Evolutionary conservation across 2,329 filamentous ascomycete species (phyloP).

Genomic region (Aspergillus pseudoviridinutans): DNA sequence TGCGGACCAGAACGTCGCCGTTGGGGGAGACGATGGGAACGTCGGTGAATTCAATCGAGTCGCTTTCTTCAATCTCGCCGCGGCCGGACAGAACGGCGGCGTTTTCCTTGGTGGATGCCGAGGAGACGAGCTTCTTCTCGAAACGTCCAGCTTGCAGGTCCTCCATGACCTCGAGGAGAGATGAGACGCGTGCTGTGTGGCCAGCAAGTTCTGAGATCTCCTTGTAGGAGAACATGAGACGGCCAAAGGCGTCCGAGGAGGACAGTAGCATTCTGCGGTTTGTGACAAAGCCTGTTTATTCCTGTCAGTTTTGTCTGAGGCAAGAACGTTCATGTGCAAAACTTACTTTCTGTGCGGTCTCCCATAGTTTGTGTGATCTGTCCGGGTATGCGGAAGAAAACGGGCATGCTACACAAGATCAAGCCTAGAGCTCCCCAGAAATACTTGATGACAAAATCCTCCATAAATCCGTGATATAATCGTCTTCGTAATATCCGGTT

Average conservation of each 20-base stretch:
- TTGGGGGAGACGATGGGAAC: conserved; percentile 97
- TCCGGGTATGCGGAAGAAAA: conserved; percentile 89
- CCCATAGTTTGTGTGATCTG: conserved; percentile 50
- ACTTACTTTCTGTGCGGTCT: conserved; percentile 56
- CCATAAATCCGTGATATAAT: conserved; percentile 98
- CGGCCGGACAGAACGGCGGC: conserved; percentile 77
- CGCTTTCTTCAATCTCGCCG: conserved; percentile 75
- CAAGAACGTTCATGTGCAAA: neutral
- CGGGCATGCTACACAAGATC: conserved; percentile 86
- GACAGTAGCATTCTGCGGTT: conserved; percentile 88
- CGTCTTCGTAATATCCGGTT: conserved; percentile 87
- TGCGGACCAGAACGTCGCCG: conserved; percentile 82
- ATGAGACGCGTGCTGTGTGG: conserved; percentile 88
- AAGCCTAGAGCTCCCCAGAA: conserved; percentile 95
- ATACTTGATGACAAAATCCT: conserved; percentile 99
- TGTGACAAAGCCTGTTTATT: conserved; percentile 70
- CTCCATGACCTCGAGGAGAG: conserved; percentile 87
- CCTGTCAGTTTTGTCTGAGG: neutral
- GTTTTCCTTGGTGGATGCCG: conserved; percentile 75
- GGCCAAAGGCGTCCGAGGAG: conserved; percentile 90
- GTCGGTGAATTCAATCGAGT: conserved; percentile 77
- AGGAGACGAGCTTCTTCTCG: conserved; percentile 93
- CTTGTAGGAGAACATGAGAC: conserved; percentile 97
- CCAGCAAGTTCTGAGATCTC: conserved; percentile 95
- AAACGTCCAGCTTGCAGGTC: conserved; percentile 88